Conservation (phyloP, 805 yeast genomes). For the Kodamaea laetipori region DNA sequence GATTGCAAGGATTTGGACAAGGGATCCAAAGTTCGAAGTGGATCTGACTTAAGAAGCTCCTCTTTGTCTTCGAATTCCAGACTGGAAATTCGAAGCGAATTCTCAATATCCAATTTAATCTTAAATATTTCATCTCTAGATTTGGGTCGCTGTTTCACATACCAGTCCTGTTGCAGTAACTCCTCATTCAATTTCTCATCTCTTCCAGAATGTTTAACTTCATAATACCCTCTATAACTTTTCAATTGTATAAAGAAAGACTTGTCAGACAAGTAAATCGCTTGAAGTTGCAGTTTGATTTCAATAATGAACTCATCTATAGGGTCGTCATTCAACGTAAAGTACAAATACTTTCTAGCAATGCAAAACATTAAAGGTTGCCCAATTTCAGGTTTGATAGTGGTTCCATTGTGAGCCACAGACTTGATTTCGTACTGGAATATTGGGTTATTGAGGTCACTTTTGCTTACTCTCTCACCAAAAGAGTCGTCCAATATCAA, state of each 20-base stretch:
- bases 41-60: neutral
- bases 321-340: conserved; percentile 10
- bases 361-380: conserved; percentile 4
- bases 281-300: conserved; percentile 1
- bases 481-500: neutral
- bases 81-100: too few relatives aligned
- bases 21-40: neutral
- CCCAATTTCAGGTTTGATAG: neutral
- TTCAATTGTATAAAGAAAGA: conserved; percentile 11
- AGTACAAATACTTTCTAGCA: conserved; percentile 9
- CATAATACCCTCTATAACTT: conserved; percentile 9
- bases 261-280: conserved; percentile 12
- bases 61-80: neutral
- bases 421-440: conserved; percentile 7
- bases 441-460: neutral
- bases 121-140: too few relatives aligned
- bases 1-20: neutral
- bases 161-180: neutral
- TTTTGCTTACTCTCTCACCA: neutral
- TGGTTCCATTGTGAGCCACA: conserved; percentile 2
- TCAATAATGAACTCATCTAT: conserved; percentile 8
- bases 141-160: neutral
- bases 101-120: too few relatives aligned
- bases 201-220: conserved; percentile 11
- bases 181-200: conserved; percentile 10